Evolutionary conservation across 306 rosid genomes (phyloP).

Genomic region (Adenanthera pavonina): DNA sequence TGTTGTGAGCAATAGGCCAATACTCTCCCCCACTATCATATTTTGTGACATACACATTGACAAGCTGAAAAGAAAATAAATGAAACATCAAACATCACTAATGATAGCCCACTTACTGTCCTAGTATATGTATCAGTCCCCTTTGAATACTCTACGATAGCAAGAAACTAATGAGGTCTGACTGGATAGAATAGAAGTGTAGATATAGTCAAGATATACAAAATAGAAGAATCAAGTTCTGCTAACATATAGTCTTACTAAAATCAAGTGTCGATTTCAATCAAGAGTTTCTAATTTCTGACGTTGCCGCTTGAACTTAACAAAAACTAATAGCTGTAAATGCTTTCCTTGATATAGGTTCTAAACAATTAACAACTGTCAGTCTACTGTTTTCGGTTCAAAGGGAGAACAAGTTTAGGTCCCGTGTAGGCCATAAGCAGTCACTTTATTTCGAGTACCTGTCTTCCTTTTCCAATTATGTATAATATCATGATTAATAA

Average conservation of each 20-base stretch:
- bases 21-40: conserved; percentile 77
- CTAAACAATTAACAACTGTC: background rate
- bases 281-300: conserved; percentile 23
- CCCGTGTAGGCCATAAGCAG: background rate
- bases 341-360: conserved; percentile 8
- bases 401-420: background rate
- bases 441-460: background rate
- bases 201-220: background rate
- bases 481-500: background rate
- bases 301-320: conserved; percentile 15
- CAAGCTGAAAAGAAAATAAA: conserved; percentile 62
- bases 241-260: background rate
- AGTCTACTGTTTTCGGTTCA: conserved; percentile 12
- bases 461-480: background rate
- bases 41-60: conserved; percentile 75
- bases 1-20: conserved; percentile 85
- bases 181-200: background rate
- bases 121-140: background rate
- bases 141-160: background rate
- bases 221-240: conserved; percentile 9
- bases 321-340: conserved; percentile 9
- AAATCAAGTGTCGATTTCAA: conserved; percentile 14
- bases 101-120: background rate
- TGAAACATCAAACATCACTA: conserved; percentile 16
- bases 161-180: background rate